Percentiles rank a stretch among this genome's conserved stretches.
Conservation (phyloP, 2,329 filamentous ascomycete species). For the Apiospora phragmitis region DNA sequence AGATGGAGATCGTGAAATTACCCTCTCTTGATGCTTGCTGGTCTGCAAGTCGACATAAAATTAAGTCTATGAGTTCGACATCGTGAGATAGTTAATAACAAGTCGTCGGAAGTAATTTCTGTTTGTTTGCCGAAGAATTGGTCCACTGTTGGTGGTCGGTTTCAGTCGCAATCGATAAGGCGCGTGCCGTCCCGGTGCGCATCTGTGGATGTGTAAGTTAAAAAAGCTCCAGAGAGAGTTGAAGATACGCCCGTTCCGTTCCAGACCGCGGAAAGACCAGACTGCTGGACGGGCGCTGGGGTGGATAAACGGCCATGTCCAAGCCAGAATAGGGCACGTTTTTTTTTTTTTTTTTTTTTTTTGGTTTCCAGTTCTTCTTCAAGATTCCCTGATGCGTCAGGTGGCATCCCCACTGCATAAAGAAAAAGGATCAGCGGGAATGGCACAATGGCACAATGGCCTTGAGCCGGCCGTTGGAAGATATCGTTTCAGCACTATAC, state of each 20-base stretch:
- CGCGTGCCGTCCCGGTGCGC: background rate
- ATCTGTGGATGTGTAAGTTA: background rate
- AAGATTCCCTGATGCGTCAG: background rate
- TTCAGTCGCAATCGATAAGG: conserved; percentile 2
- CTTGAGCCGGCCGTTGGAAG: background rate
- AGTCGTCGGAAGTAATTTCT: background rate
- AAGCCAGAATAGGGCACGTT: background rate
- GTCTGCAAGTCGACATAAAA: background rate
- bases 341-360: background rate
- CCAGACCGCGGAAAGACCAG: background rate
- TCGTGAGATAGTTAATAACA: background rate
- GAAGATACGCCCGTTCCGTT: background rate
- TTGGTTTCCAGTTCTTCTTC: background rate
- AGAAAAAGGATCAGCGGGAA: background rate
- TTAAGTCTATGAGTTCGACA: background rate
- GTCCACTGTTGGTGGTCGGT: background rate
- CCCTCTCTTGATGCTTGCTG: background rate
- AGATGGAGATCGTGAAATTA: background rate
- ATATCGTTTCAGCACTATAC: background rate
- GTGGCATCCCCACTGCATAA: background rate
- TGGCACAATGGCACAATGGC: background rate
- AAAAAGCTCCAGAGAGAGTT: background rate
- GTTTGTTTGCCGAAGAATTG: background rate
- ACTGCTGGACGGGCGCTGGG: background rate
- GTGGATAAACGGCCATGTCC: background rate